phyloP scores from a whole-genome alignment of 805 yeast genomes.

The Suhomyces canberraensis region DNA sequence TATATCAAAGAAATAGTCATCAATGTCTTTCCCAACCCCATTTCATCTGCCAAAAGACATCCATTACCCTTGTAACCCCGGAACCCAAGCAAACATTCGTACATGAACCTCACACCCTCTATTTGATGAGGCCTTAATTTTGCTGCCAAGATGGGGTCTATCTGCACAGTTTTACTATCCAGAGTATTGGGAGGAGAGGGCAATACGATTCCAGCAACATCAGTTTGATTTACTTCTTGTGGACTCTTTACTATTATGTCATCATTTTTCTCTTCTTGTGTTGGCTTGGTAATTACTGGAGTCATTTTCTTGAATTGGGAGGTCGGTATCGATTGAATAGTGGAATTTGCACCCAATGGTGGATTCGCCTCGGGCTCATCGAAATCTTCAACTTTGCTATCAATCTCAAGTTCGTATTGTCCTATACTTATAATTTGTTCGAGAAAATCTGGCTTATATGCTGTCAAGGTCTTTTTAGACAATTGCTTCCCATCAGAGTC shows the following conservation, averaged over 20 bases:
- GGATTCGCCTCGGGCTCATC: neutral
- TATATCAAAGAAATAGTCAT: conserved; percentile 81
- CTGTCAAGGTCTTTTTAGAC: conserved; percentile 8
- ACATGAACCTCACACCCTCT: conserved; percentile 79
- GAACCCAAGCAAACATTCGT: conserved; percentile 77
- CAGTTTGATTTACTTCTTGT: neutral
- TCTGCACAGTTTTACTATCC: conserved; percentile 10
- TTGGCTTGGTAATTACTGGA: neutral
- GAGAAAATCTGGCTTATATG: conserved; percentile 8
- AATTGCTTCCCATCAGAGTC: conserved; percentile 8
- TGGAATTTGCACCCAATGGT: neutral
- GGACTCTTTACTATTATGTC: neutral
- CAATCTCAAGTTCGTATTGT: conserved; percentile 60
- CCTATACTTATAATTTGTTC: conserved; percentile 48
- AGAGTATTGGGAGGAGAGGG: conserved; percentile 7
- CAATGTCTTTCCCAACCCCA: conserved; percentile 89
- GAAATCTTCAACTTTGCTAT: conserved; percentile 39
- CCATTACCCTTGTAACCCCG: conserved; percentile 55
- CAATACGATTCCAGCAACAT: conserved; percentile 4
- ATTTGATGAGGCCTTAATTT: conserved; percentile 79
- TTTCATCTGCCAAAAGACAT: conserved; percentile 89
- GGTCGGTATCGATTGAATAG: neutral
- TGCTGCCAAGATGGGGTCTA: conserved; percentile 55
- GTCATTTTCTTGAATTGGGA: neutral
- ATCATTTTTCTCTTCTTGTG: neutral